Conservation (phyloP, 306 rosid species). For the Comarum palustre region DNA sequence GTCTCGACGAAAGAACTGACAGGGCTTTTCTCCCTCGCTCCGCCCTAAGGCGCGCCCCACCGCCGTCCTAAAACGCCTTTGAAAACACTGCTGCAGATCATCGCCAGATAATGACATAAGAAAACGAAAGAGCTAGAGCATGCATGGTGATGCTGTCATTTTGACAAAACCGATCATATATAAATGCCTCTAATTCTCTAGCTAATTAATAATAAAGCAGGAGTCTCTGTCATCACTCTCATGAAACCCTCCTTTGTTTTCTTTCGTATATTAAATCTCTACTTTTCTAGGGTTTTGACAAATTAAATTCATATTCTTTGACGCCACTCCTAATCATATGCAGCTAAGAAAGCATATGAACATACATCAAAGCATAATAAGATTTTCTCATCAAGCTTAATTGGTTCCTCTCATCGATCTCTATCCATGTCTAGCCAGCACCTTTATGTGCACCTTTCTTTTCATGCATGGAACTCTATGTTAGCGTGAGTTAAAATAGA, state of each 20-base stretch:
- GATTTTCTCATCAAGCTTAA: slow-evolving; percentile 49
- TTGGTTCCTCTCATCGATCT: slow-evolving; percentile 26
- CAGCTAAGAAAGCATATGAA: slow-evolving; percentile 26
- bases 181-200: background rate
- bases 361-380: slow-evolving; percentile 36
- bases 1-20: no score
- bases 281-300: slow-evolving; percentile 25
- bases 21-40: no score
- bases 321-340: slow-evolving; percentile 62
- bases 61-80: no score
- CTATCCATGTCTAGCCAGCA: slow-evolving; percentile 11
- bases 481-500: no score
- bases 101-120: slow-evolving; percentile 4
- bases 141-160: slow-evolving; percentile 24
- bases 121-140: slow-evolving; percentile 9
- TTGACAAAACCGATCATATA: slow-evolving; percentile 9
- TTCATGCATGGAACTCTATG: slow-evolving; percentile 46
- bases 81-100: background rate
- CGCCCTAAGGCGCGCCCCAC: no score
- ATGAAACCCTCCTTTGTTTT: background rate
- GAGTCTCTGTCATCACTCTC: slow-evolving; percentile 3
- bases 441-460: slow-evolving; percentile 59
- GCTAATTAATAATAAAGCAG: slow-evolving; percentile 1
- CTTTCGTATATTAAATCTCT: background rate
- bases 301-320: slow-evolving; percentile 37